A percentile compares a stretch with the other conserved stretches of the same genome.
phyloP scores from a whole-genome alignment of 2,329 filamentous ascomycete genomes.

The Catunica adiposa region DNA sequence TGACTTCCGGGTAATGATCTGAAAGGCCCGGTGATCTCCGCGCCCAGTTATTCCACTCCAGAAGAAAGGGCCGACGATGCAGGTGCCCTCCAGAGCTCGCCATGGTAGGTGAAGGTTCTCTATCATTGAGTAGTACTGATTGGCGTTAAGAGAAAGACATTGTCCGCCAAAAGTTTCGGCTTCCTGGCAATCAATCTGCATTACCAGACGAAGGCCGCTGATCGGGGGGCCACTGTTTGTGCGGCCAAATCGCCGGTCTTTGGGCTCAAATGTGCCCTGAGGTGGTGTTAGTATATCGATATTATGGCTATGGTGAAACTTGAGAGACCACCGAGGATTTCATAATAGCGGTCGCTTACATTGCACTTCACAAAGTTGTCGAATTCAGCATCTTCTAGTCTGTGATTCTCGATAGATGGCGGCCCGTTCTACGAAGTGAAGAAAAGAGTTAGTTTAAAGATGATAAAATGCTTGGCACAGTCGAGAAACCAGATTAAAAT shows the following conservation, averaged over 20 bases:
- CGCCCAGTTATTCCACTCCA: conserved; percentile 42
- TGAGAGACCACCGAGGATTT: background rate
- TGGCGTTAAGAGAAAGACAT: conserved; percentile 35
- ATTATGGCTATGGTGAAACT: too few species aligned
- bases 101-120: conserved; percentile 36
- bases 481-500: background rate
- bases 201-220: conserved; percentile 38
- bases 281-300: background rate
- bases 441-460: conserved; percentile 5
- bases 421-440: background rate
- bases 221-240: conserved; percentile 26
- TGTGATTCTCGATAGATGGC: conserved; percentile 15
- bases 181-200: conserved; percentile 39
- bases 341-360: conserved; percentile 23
- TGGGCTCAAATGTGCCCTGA: conserved; percentile 38
- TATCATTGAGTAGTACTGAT: conserved; percentile 39
- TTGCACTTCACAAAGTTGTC: conserved; percentile 36
- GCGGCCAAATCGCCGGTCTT: conserved; percentile 1
- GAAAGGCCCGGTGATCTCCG: conserved; percentile 39
- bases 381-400: conserved; percentile 29
- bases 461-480: background rate
- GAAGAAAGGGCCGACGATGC: conserved; percentile 46
- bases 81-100: conserved; percentile 40
- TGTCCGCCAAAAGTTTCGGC: conserved; percentile 41
- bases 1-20: conserved; percentile 49